Evolutionary conservation across 2,329 filamentous ascomycete species (phyloP), one percentile per base, ranked within the genome.

Genomic region (Ophiocordyceps robertsii): DNA sequence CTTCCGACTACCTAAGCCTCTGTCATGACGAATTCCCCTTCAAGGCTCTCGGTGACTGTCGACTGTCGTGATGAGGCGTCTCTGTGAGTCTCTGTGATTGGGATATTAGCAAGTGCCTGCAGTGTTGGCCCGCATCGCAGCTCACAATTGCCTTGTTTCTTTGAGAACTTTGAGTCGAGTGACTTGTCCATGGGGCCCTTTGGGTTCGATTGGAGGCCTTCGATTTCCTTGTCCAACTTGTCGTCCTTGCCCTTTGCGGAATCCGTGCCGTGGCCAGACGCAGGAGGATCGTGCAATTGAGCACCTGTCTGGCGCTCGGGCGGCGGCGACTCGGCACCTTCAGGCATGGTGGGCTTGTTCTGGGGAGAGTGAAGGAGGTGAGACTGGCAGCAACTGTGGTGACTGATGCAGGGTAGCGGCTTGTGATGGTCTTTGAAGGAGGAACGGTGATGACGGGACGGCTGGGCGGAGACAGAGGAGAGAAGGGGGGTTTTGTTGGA

Each of bases 301-400:
- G 68, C 63, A 46, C 75, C 80, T 32, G 70, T 66, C 64, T 86
- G 84, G 51, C 61, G 58, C 66, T 84, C 78, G 27, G 84, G 84
- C 41, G 79, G 67, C 47, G 87, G 88, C 29, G 87, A 94, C 65
- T 94, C 75, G 57, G 80, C 80, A 60, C 84, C 83, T 63, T 74
- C 63, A 56, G 83, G 80, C 82, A 87, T 86, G 55, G 49, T 78
- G 50, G 46, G 16, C 19, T 27, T 47, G 49, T 52, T 54, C 49
- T 60, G 49, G 51, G 46, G 40, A 46, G 40, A 41, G 41, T 47
- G 33, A 6, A 27, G 24, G 9, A 27, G 24, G 6, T 27, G 24
- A 6, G 3, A 27, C 3, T 27, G 24, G 24, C 24, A 27, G 24
- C 24, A 24, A 7, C 24, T 24, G 24, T 4, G 4, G 24, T 24